Percentiles rank a stretch among this genome's conserved stretches.
Evolutionary conservation across 495 filamentous ascomycete genomes (phyloP).

Genomic region (Immersiella caudata): DNA sequence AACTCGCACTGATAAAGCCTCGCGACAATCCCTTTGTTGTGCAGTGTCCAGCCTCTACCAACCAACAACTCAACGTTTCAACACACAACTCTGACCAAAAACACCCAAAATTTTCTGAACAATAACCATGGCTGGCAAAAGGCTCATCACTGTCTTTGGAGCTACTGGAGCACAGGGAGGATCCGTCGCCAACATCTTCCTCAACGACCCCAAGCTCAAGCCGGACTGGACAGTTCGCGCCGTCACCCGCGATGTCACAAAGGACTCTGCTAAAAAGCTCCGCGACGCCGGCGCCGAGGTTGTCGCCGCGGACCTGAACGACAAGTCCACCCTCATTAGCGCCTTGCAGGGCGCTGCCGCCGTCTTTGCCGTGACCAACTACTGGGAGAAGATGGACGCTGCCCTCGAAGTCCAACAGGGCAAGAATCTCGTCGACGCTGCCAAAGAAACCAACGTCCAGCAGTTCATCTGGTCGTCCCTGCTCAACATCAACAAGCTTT

Average conservation of each 20-base stretch:
- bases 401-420: constrained; percentile 46
- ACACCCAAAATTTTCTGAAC: neutral
- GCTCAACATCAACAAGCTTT: constrained; percentile 41
- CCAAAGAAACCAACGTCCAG: constrained; percentile 47
- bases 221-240: constrained; percentile 43
- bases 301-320: constrained; percentile 42
- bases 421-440: constrained; percentile 54
- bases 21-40: neutral
- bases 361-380: constrained; percentile 54
- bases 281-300: constrained; percentile 43
- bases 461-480: constrained; percentile 54
- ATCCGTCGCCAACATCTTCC: constrained; percentile 57
- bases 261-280: constrained; percentile 47
- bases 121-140: constrained; percentile 15
- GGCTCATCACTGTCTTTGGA: constrained; percentile 60
- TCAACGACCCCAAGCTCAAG: constrained; percentile 47
- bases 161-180: constrained; percentile 66
- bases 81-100: no score
- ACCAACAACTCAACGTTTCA: neutral
- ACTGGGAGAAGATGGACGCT: constrained; percentile 38
- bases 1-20: neutral
- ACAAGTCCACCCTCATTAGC: constrained; percentile 45
- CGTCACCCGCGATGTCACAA: constrained; percentile 59
- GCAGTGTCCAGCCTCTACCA: neutral
- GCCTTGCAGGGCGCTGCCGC: constrained; percentile 50